Percentiles rank a stretch among this genome's conserved stretches.
Evolutionary conservation across 148 eudicot species (phyloP).

Genomic region (Spergularia bocconei): DNA sequence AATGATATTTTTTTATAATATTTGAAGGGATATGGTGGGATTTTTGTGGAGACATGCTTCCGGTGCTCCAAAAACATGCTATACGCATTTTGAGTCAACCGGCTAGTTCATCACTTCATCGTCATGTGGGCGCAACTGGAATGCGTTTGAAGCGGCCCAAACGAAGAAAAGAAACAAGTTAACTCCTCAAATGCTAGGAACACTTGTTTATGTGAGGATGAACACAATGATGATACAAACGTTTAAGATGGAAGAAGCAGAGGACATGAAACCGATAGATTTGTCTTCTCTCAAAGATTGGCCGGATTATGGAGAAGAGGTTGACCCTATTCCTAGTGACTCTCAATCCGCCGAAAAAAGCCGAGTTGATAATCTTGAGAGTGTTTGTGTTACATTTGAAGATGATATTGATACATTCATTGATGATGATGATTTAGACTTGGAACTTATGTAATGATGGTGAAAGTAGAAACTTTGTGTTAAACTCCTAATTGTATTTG

Average conservation of each 20-base stretch:
- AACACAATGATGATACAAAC: conserved; percentile 2
- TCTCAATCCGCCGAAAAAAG: not conserved
- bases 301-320: not conserved
- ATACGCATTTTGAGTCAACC: conserved; percentile 6
- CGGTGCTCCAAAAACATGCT: not conserved
- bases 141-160: conserved; percentile 20
- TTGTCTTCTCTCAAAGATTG: not conserved
- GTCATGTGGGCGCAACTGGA: not conserved
- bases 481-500: too few relatives aligned
- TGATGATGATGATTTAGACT: not conserved
- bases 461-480: too few relatives aligned
- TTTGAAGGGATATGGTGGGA: conserved; percentile 10
- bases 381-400: not conserved
- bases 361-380: too few relatives aligned
- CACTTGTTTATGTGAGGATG: conserved; percentile 1
- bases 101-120: conserved; percentile 13
- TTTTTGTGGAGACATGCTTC: not conserved
- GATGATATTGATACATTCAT: not conserved
- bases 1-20: too few relatives aligned
- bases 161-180: conserved; percentile 3
- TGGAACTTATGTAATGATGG: not conserved
- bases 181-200: not conserved
- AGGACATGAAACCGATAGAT: not conserved
- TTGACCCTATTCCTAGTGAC: not conserved
- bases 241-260: not conserved